Evolutionary conservation across 2,329 filamentous ascomycete genomes (phyloP).

Genomic region (Dothideomycetes sp.): DNA sequence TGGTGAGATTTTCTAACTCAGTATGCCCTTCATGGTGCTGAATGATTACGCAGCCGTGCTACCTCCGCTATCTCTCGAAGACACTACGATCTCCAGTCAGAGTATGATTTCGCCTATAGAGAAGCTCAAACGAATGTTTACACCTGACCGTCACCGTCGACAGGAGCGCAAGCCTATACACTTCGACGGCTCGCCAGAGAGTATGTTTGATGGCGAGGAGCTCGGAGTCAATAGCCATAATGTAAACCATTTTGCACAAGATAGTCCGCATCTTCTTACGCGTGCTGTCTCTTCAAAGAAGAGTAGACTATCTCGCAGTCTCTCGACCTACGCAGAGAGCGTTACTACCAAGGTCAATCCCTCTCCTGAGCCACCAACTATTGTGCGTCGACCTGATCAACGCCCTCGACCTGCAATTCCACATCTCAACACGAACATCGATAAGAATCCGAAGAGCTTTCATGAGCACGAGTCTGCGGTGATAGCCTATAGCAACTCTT

Average conservation of each 20-base stretch:
- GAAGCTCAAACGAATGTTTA: not conserved
- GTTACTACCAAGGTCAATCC: constrained; percentile 12
- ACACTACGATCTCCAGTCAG: not conserved
- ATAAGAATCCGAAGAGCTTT: not conserved
- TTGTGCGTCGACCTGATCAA: constrained; percentile 15
- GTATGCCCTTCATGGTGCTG: not conserved
- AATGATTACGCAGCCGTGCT: not conserved
- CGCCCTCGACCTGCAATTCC: constrained; percentile 15
- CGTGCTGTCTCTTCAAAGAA: not conserved
- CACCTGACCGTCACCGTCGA: not conserved
- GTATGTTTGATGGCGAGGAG: not conserved
- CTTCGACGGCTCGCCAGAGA: constrained; percentile 4
- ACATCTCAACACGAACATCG: constrained; percentile 9
- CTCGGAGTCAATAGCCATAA: too few relatives aligned
- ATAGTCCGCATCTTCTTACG: not conserved
- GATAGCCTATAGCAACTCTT: constrained; percentile 9
- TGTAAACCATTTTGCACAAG: not conserved
- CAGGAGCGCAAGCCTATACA: constrained; percentile 3
- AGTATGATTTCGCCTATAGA: not conserved
- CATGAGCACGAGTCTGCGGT: constrained; percentile 11
- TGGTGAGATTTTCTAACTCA: constrained; percentile 3
- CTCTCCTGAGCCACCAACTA: constrained; percentile 13
- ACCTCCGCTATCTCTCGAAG: too few relatives aligned
- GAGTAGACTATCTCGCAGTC: not conserved
- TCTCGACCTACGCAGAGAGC: not conserved